Conservation (phyloP, 768 basidiomycete genomes). For the Trametes cubensis region DNA sequence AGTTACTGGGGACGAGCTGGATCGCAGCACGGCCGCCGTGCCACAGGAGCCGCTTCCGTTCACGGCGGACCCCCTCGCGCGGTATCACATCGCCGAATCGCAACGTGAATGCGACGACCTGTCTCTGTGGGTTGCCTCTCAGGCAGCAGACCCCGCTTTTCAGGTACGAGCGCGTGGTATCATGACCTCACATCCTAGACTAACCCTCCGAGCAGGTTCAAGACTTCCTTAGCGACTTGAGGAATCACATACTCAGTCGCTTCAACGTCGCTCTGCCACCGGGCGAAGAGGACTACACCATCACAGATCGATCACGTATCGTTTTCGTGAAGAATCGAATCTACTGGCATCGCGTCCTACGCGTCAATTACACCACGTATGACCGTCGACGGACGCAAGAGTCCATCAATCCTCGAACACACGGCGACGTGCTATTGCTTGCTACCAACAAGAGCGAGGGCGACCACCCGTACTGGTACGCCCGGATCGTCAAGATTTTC, state of each 20-base stretch:
- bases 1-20: background rate
- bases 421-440: conserved; percentile 37
- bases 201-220: background rate
- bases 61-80: background rate
- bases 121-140: background rate
- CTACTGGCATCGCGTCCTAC: conserved; percentile 35
- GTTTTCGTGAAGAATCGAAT: conserved; percentile 27
- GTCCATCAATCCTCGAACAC: conserved; percentile 40
- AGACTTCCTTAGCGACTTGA: background rate
- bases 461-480: conserved; percentile 35
- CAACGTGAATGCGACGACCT: background rate
- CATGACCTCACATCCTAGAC: background rate
- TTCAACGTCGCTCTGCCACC: background rate
- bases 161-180: background rate
- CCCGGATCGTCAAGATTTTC: conserved; percentile 32
- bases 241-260: background rate
- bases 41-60: background rate
- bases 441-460: conserved; percentile 5
- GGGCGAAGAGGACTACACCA: background rate
- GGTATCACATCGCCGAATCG: conserved; percentile 2
- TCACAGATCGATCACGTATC: background rate
- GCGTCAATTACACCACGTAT: conserved; percentile 46
- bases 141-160: background rate
- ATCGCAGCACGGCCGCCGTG: too few species aligned
- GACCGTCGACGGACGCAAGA: conserved; percentile 46